Percentiles rank a stretch among this genome's conserved stretches.
Evolutionary conservation across 2,329 filamentous ascomycete genomes (phyloP).

Genomic region (Periconia digitata): DNA sequence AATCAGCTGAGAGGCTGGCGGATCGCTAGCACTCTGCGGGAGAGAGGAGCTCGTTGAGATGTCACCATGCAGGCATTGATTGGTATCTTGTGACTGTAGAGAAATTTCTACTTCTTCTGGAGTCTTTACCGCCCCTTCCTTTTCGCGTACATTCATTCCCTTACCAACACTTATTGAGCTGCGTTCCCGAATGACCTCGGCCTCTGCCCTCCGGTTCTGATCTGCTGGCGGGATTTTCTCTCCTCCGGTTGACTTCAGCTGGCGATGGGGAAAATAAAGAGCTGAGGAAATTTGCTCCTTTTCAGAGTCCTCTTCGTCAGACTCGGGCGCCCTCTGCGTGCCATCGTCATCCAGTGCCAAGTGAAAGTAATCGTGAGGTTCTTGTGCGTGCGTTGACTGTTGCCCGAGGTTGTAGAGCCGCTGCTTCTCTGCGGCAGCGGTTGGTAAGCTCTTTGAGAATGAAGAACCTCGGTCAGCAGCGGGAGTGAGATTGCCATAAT

Average conservation of each 20-base stretch:
- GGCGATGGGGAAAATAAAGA: slow-evolving; percentile 77
- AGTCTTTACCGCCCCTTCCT: slow-evolving; percentile 34
- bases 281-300: slow-evolving; percentile 87
- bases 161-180: slow-evolving; percentile 30
- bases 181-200: slow-evolving; percentile 26
- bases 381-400: slow-evolving; percentile 3
- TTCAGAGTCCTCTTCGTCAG: slow-evolving; percentile 67
- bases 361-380: slow-evolving; percentile 29
- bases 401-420: slow-evolving; percentile 23
- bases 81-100: slow-evolving; percentile 61
- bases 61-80: slow-evolving; percentile 63
- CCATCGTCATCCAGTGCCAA: slow-evolving; percentile 28
- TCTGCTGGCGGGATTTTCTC: slow-evolving; percentile 36
- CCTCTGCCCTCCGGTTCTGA: slow-evolving; percentile 26
- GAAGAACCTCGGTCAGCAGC: slow-evolving; percentile 49
- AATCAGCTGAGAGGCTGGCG: slow-evolving; percentile 34
- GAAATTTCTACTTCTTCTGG: slow-evolving; percentile 63
- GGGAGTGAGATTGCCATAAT: slow-evolving; percentile 55
- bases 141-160: slow-evolving; percentile 28
- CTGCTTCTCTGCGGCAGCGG: slow-evolving; percentile 38
- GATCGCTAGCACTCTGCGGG: slow-evolving; percentile 42
- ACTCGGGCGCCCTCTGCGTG: slow-evolving; percentile 28
- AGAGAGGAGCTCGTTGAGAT: slow-evolving; percentile 46
- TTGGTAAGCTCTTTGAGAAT: slow-evolving; percentile 55
- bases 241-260: slow-evolving; percentile 41